phyloP scores from a whole-genome alignment of 257 asterid species.

The Coffea eugenioides region DNA sequence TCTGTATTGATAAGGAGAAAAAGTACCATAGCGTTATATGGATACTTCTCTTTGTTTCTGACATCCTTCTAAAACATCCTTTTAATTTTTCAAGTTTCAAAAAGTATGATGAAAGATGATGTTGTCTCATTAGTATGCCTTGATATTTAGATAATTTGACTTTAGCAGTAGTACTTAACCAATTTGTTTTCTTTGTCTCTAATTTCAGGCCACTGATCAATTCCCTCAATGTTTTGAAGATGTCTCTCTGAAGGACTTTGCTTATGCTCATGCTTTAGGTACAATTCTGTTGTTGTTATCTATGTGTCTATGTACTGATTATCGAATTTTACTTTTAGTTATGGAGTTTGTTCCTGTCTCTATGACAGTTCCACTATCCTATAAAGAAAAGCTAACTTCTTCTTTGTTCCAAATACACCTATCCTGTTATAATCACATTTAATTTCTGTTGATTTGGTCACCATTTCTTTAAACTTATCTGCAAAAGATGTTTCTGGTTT shows the following conservation, averaged over 20 bases:
- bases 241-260: conserved; percentile 51
- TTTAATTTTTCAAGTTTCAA: background rate
- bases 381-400: background rate
- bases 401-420: background rate
- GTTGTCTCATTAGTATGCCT: background rate
- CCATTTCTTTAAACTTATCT: no score
- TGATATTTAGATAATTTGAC: background rate
- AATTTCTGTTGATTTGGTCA: background rate
- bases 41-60: background rate
- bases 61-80: no score
- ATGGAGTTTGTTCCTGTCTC: background rate
- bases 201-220: conserved; percentile 41
- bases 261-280: conserved; percentile 64
- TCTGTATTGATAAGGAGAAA: background rate
- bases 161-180: background rate
- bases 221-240: conserved; percentile 36
- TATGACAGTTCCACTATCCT: background rate
- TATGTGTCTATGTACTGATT: background rate
- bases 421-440: background rate
- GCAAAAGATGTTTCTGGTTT: no score
- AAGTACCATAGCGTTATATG: background rate
- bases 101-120: background rate
- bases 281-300: conserved; percentile 5
- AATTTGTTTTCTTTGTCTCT: background rate
- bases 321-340: background rate